Base-by-base conservation (phyloP, 257 asterid genomes). In the Lycium barbarum region DNA sequence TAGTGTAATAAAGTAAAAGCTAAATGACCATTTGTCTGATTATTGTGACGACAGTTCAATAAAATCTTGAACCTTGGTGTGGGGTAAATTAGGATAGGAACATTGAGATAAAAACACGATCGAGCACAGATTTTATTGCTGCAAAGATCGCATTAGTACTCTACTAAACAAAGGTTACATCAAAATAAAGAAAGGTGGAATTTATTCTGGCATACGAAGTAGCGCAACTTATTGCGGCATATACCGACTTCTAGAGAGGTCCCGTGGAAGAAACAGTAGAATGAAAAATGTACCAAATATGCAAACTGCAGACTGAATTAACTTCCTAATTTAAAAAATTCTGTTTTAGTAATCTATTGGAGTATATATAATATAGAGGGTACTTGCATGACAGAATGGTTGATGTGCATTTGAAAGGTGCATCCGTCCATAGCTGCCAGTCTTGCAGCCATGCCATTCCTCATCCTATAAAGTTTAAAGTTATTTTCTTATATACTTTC, bases 401-500 rank as follows among this genome's bases (percentile, higher is more conserved):
- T 26, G 33, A 26, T 55, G 38, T 55, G 4, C 4, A 26, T 79
- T 80, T 57, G 54, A 58, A 33, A 73, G 57, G n/a, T 73, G n/a
- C 59, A 11, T 47, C 81, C 7, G 10, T 73, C 79, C 82, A 12
- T 53, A 36, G 80, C 68, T 72, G 83, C 88, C 83, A 38, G 43
- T 61, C 80, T 82, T 85, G 70, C 85, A 72, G 57, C 73, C 84
- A 81, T 85, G 26, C 67, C 22, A 82, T 51, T 74, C 71, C 62
- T 83, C 71, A 82, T 38, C 35, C 71, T 53, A 20, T 47, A 43
- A 36, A 68, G 51, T 68, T 36, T 36, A 36, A 14, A 36, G 51
- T 68, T 68, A 67, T 15, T 36, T 68, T 36, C 76, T 36, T 67
- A 14, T 13, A 35, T 36, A 22, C 3, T 26, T 65, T 65, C 47